A percentile compares a stretch with the other conserved stretches of the same genome.
phyloP scores from a whole-genome alignment of 2,329 filamentous ascomycete species.

The Aspergillus quadricinctus region DNA sequence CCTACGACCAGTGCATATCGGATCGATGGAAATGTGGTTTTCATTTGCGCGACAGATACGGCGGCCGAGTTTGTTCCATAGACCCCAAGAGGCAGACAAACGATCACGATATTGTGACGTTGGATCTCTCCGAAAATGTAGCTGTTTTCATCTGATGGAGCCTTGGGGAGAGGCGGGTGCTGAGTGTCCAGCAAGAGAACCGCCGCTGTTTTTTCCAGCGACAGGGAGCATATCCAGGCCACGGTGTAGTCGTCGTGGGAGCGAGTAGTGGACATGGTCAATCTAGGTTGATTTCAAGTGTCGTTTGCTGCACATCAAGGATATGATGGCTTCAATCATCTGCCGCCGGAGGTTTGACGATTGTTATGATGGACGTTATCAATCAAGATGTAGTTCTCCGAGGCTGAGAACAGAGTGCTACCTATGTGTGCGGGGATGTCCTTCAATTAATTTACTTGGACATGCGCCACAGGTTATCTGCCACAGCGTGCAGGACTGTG shows the following conservation, averaged over 20 bases:
- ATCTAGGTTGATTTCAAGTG: no score
- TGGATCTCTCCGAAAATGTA: slow-evolving; percentile 3
- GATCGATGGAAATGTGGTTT: slow-evolving; percentile 4
- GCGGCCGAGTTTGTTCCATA: slow-evolving; percentile 6
- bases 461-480: no score
- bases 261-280: no score
- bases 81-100: neutral
- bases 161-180: neutral
- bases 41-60: slow-evolving; percentile 4
- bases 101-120: slow-evolving; percentile 7
- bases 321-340: no score
- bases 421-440: no score
- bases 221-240: slow-evolving; percentile 7
- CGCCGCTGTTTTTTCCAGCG: slow-evolving; percentile 4
- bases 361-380: no score
- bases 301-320: no score
- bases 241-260: slow-evolving; percentile 5
- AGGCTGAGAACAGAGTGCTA: no score
- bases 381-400: no score
- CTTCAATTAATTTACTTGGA: no score
- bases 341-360: no score
- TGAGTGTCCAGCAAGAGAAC: slow-evolving; percentile 5
- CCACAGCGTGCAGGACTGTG: no score
- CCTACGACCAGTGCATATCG: slow-evolving; percentile 7
- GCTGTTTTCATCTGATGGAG: slow-evolving; percentile 2